These are phyloP conservation scores for Tulasnella sp. DNA, from an alignment of 768 basidiomycete genomes.

Conservation along the genomic window DNA sequence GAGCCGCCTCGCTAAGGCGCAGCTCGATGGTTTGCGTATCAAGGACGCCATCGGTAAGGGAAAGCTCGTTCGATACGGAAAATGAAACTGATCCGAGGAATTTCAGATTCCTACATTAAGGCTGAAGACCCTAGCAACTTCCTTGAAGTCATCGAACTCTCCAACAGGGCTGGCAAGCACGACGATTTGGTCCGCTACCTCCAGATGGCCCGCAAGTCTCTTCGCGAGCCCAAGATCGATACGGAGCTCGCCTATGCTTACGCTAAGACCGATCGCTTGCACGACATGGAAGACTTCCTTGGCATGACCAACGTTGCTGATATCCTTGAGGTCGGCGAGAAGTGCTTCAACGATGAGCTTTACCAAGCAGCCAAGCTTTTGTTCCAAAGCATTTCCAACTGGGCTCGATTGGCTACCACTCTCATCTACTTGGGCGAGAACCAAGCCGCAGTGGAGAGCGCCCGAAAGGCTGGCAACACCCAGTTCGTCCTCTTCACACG, in stretches of 20 bases:
- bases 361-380: slow-evolving; percentile 96
- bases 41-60: slow-evolving; percentile 91
- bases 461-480: slow-evolving; percentile 98
- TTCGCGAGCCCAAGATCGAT: slow-evolving; percentile 97
- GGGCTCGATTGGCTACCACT: slow-evolving; percentile 97
- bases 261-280: slow-evolving; percentile 84
- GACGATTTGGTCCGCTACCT: slow-evolving; percentile 97
- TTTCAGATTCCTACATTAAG: slow-evolving; percentile 92
- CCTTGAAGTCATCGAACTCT: slow-evolving; percentile 92
- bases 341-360: slow-evolving; percentile 97
- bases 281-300: slow-evolving; percentile 99
- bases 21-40: slow-evolving; percentile 95
- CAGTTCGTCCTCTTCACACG: slow-evolving; percentile 60
- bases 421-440: slow-evolving; percentile 98
- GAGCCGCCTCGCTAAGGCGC: slow-evolving; percentile 97
- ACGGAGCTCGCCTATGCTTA: slow-evolving; percentile 98
- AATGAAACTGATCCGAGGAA: not conserved
- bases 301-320: slow-evolving; percentile 99
- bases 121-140: slow-evolving; percentile 95
- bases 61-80: slow-evolving; percentile 24
- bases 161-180: slow-evolving; percentile 86
- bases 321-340: slow-evolving; percentile 95
- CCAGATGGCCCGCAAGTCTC: slow-evolving; percentile 97
- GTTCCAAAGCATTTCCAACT: slow-evolving; percentile 97
- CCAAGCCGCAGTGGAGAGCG: slow-evolving; percentile 97